Percentiles rank a stretch among this genome's conserved stretches.
Evolutionary conservation across 2,329 filamentous ascomycete genomes (phyloP).

Genomic region (Aspergillus sojae): DNA sequence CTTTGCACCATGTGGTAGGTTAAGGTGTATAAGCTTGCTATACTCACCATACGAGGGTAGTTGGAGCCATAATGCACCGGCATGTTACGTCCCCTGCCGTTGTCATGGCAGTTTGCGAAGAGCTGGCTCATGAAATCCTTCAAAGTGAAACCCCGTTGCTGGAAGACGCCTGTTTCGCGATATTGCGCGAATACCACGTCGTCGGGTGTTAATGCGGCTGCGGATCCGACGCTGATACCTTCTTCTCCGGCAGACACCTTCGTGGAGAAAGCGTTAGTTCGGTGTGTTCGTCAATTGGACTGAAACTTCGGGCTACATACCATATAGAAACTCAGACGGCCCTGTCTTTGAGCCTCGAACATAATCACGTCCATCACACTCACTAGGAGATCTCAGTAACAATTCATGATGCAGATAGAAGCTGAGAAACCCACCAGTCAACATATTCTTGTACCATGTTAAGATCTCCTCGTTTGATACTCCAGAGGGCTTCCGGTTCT

Average conservation of each 20-base stretch:
- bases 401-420: background rate
- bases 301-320: constrained; percentile 47
- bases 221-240: constrained; percentile 86
- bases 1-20: background rate
- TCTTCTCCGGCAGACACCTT: constrained; percentile 84
- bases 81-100: constrained; percentile 88
- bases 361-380: constrained; percentile 95
- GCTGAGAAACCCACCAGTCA: constrained; percentile 49
- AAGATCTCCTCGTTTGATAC: constrained; percentile 65
- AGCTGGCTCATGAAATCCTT: constrained; percentile 94
- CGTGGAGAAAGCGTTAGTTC: background rate
- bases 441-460: constrained; percentile 66
- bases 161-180: constrained; percentile 87
- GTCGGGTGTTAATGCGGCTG: constrained; percentile 76
- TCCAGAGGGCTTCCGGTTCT: constrained; percentile 65
- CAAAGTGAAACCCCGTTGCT: constrained; percentile 83
- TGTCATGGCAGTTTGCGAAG: constrained; percentile 82
- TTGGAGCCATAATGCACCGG: constrained; percentile 91
- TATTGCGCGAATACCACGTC: constrained; percentile 96
- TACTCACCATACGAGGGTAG: constrained; percentile 76
- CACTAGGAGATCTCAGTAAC: constrained; percentile 41
- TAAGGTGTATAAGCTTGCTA: background rate
- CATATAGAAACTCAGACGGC: constrained; percentile 96
- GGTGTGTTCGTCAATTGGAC: background rate
- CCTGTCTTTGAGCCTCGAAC: constrained; percentile 96